phyloP scores from a whole-genome alignment of 2,329 filamentous ascomycete species.

The Magnaporthiopsis poae region DNA sequence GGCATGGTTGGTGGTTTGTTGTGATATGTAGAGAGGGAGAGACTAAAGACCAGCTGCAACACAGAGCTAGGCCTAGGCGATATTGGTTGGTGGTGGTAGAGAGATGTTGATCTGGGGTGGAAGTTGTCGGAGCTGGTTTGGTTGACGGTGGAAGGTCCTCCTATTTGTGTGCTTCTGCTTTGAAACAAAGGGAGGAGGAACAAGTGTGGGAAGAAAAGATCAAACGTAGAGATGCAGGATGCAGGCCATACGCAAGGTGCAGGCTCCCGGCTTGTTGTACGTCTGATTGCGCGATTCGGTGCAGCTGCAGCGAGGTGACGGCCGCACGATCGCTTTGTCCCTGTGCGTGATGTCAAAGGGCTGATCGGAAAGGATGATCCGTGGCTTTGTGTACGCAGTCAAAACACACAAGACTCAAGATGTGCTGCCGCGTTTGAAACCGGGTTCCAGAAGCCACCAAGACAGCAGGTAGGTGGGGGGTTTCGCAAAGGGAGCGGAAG shows the following conservation, averaged over 20 bases:
- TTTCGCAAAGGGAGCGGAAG: no score
- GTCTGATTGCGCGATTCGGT: not conserved
- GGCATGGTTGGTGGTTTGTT: conserved; percentile 20
- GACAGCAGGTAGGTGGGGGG: no score
- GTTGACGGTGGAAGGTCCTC: not conserved
- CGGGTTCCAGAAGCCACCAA: not conserved
- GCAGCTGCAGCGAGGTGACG: conserved; percentile 4
- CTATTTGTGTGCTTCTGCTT: not conserved
- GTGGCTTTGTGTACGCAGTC: not conserved
- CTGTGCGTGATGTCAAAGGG: conserved; percentile 4
- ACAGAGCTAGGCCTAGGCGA: not conserved
- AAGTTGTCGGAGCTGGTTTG: not conserved
- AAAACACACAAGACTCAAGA: not conserved
- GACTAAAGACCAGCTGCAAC: not conserved
- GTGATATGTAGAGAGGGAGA: not conserved
- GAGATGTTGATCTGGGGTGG: not conserved
- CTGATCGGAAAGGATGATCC: not conserved
- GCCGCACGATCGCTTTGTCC: not conserved
- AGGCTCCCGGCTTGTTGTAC: not conserved
- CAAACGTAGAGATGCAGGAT: not conserved
- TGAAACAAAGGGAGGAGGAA: not conserved
- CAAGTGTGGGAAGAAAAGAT: conserved; percentile 1
- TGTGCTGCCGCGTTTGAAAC: not conserved
- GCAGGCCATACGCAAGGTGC: conserved; percentile 2
- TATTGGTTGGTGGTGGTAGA: not conserved